phyloP scores from a whole-genome alignment of 2,329 filamentous ascomycete species.

The Pseudodiploospora longispora region DNA sequence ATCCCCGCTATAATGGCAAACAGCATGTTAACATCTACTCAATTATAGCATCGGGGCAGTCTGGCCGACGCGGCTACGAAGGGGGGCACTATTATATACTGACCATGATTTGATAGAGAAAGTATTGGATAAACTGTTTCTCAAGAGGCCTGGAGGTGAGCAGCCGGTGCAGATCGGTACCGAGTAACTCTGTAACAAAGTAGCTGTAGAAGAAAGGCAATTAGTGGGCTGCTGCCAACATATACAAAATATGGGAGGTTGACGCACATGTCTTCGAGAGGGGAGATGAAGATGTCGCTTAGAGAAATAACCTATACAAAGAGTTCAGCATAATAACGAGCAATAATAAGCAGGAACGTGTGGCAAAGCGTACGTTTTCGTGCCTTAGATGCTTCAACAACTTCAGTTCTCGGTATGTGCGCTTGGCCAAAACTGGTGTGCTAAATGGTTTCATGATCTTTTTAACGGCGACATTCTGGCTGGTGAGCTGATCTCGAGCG shows the following conservation, averaged over 20 bases:
- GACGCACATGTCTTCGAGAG: conserved; percentile 85
- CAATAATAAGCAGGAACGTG: conserved; percentile 6
- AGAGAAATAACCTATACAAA: conserved; percentile 76
- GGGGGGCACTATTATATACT: too few species aligned
- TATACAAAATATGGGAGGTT: not conserved
- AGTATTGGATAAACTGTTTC: conserved; percentile 99
- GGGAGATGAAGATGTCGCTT: conserved; percentile 99
- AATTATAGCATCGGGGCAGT: not conserved
- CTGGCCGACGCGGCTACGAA: not conserved
- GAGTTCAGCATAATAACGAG: conserved; percentile 2
- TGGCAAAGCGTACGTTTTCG: conserved; percentile 64
- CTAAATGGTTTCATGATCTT: conserved; percentile 99
- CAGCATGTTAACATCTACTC: conserved; percentile 1
- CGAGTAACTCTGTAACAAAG: conserved; percentile 95
- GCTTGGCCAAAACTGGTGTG: conserved; percentile 95
- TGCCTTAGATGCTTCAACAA: conserved; percentile 93
- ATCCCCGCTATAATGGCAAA: conserved; percentile 58
- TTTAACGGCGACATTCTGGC: conserved; percentile 95
- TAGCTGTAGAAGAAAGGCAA: conserved; percentile 50
- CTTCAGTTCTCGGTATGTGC: conserved; percentile 96
- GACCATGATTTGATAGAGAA: conserved; percentile 97
- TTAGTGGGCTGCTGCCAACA: conserved; percentile 2
- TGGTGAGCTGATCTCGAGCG: conserved; percentile 94
- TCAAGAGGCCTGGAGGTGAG: conserved; percentile 92
- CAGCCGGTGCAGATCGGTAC: conserved; percentile 91